phyloP scores from a whole-genome alignment of 345 rosid genomes.

The Mangifera indica region DNA sequence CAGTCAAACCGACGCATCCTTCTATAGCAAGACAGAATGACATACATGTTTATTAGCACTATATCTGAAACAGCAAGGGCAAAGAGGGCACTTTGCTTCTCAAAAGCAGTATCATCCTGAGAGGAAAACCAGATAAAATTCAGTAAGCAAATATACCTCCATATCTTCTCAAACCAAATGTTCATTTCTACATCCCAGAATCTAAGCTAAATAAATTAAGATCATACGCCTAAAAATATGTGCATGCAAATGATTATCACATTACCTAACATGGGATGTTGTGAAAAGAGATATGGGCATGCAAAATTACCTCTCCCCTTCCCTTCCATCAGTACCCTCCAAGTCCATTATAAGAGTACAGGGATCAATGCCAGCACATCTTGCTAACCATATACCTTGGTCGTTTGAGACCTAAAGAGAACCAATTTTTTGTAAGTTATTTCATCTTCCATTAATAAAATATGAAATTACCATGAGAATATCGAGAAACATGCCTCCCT shows the following conservation, averaged over 20 bases:
- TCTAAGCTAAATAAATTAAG: background rate
- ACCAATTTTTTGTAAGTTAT: constrained; percentile 10
- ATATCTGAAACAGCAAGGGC: constrained; percentile 99
- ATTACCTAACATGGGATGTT: background rate
- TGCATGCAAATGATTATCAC: too few species aligned
- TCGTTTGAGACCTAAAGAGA: constrained; percentile 79
- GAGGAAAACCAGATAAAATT: constrained; percentile 14
- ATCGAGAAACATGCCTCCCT: constrained; percentile 66
- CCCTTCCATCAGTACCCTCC: constrained; percentile 99
- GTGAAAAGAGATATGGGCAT: background rate
- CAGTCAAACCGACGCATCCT: background rate
- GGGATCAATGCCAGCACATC: constrained; percentile 86
- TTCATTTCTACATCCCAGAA: constrained; percentile 3
- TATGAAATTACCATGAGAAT: constrained; percentile 9
- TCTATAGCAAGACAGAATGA: constrained; percentile 9
- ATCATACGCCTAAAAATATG: background rate
- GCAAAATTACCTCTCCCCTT: constrained; percentile 86
- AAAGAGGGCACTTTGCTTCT: constrained; percentile 99
- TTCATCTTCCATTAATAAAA: constrained; percentile 20
- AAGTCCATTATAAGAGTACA: constrained; percentile 94
- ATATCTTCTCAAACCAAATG: background rate
- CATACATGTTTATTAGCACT: constrained; percentile 97
- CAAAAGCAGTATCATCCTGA: constrained; percentile 98
- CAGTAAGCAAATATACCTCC: constrained; percentile 14
- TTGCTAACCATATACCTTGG: constrained; percentile 97